These are phyloP conservation scores for Heliamphora pulchella DNA, from an alignment of 179 eudicot species.

Conservation along the genomic window DNA sequence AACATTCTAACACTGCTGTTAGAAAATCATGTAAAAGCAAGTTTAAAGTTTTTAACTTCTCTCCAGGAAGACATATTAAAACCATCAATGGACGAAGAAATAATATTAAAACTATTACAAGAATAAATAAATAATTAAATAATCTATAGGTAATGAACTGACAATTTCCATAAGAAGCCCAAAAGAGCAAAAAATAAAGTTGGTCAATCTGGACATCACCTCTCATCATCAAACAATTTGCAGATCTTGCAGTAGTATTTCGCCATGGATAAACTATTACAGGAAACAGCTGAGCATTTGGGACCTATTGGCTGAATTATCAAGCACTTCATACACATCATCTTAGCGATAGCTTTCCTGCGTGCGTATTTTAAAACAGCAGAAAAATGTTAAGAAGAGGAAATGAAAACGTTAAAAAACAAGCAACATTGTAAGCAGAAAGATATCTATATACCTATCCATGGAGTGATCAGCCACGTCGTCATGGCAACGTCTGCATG, in stretches of 20 bases:
- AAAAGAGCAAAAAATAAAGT: neutral
- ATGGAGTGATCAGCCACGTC: conserved; percentile 61
- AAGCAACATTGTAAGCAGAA: conserved; percentile 11
- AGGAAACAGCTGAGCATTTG: conserved; percentile 53
- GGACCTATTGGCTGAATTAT: conserved; percentile 67
- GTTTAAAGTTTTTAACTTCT: neutral
- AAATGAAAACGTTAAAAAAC: conserved; percentile 7
- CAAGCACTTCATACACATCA: conserved; percentile 98
- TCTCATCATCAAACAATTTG: conserved; percentile 81
- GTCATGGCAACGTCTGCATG: conserved; percentile 91
- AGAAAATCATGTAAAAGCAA: neutral
- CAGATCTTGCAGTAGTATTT: conserved; percentile 84
- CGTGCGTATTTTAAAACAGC: conserved; percentile 18
- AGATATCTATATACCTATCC: conserved; percentile 54
- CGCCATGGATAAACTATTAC: conserved; percentile 64
- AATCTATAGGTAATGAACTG: neutral
- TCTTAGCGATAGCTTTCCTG: conserved; percentile 72
- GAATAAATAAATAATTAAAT: too few relatives aligned
- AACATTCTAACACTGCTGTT: neutral
- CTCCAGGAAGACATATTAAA: neutral
- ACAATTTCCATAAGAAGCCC: neutral
- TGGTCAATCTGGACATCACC: conserved; percentile 35
- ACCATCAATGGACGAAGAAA: too few relatives aligned
- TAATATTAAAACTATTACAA: too few relatives aligned
- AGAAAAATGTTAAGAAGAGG: conserved; percentile 10